Percentiles rank a stretch among this genome's conserved stretches.
Conservation (phyloP, 1,284 basidiomycete genomes). For the Pseudozyma thailandica region DNA sequence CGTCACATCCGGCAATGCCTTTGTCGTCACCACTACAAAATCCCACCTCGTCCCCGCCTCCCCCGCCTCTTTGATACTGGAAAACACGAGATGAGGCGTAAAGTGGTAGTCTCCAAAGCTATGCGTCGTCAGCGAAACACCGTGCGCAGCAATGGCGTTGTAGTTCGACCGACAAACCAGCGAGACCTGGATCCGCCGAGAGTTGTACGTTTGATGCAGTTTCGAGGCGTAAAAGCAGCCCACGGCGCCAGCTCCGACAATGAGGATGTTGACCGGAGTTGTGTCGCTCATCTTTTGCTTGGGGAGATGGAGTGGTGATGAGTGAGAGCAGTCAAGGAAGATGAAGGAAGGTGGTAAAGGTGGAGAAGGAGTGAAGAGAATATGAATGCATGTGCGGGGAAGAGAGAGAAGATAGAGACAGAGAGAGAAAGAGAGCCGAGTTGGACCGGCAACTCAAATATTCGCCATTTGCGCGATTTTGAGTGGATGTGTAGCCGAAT, state of each 20-base stretch:
- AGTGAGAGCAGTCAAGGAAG: neutral
- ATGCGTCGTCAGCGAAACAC: conserved; percentile 68
- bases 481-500: too few relatives aligned
- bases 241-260: conserved; percentile 70
- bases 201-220: conserved; percentile 12
- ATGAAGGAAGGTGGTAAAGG: too few relatives aligned
- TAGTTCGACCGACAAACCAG: conserved; percentile 71
- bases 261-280: conserved; percentile 42
- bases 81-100: conserved; percentile 67
- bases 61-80: conserved; percentile 56
- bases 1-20: conserved; percentile 69
- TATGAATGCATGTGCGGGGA: too few relatives aligned
- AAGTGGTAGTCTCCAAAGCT: conserved; percentile 70
- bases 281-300: conserved; percentile 2
- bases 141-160: conserved; percentile 63
- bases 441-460: too few relatives aligned
- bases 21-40: conserved; percentile 70
- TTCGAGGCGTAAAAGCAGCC: conserved; percentile 70
- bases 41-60: conserved; percentile 62
- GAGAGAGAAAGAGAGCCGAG: too few relatives aligned
- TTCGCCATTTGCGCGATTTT: too few relatives aligned
- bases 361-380: too few relatives aligned
- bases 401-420: too few relatives aligned
- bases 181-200: conserved; percentile 63
- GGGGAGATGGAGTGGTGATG: neutral